Evolutionary conservation across 139 green algal species (phyloP).

Genomic region (Tetraselmis striata): DNA sequence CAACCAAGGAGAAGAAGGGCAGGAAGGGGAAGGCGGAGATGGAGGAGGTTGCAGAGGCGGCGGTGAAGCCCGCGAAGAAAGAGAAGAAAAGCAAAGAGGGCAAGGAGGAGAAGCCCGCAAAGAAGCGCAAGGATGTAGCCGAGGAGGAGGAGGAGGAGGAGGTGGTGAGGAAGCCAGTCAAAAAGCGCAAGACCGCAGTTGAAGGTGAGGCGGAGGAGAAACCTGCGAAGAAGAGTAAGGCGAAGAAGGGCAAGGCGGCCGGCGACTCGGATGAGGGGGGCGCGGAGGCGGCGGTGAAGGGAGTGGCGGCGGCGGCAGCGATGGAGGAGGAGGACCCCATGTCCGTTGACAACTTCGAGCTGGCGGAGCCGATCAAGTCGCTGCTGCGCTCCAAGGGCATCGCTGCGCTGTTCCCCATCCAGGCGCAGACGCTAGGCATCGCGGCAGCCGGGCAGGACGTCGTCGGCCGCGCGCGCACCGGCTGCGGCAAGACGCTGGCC

Average conservation of each 20-base stretch:
- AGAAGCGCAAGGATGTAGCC: constrained; percentile 19
- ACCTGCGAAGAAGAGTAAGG: not conserved
- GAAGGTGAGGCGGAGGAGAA: not conserved
- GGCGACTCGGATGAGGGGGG: not conserved
- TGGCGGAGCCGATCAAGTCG: constrained; percentile 60
- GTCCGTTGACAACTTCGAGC: constrained; percentile 71
- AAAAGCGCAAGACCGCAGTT: constrained; percentile 3
- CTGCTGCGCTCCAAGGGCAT: constrained; percentile 77
- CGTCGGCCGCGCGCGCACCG: constrained; percentile 86
- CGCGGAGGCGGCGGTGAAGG: not conserved
- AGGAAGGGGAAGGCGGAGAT: constrained; percentile 19
- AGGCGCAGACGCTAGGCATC: constrained; percentile 74
- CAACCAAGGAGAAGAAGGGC: too few relatives aligned
- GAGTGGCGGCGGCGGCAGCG: not conserved
- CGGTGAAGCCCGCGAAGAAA: constrained; percentile 12
- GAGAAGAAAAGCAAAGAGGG: constrained; percentile 14
- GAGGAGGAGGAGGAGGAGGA: constrained; percentile 3
- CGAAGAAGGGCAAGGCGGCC: not conserved
- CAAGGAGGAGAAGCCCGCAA: constrained; percentile 14
- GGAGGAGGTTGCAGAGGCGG: constrained; percentile 2
- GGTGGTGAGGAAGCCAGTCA: not conserved
- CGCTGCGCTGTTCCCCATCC: constrained; percentile 87
- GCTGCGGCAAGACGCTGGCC: constrained; percentile 94
- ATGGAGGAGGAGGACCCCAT: constrained; percentile 10
- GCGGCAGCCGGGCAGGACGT: constrained; percentile 78